Percentiles rank a stretch among this genome's conserved stretches.
These are phyloP conservation scores for Gnomoniopsis sp. DNA, from an alignment of 2,329 filamentous ascomycete genomes.

Conservation along the genomic window DNA sequence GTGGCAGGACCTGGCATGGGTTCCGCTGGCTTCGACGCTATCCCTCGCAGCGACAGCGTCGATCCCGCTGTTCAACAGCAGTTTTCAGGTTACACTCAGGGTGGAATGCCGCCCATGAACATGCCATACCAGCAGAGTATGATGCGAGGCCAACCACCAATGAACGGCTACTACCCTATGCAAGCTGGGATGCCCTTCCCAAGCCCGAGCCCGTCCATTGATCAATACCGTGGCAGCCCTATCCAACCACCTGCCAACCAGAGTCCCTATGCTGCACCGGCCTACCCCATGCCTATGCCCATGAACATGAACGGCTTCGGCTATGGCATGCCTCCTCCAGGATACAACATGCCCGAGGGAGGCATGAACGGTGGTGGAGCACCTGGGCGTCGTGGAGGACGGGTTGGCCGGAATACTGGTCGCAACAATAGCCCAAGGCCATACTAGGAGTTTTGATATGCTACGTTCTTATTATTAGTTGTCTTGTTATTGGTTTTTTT, in stretches of 20 bases:
- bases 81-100: constrained; percentile 48
- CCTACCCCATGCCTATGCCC: constrained; percentile 42
- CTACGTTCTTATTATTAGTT: not conserved
- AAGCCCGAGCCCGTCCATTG: constrained; percentile 44
- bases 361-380: constrained; percentile 12
- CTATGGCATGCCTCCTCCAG: constrained; percentile 30
- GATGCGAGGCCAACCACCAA: constrained; percentile 51
- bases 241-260: constrained; percentile 44
- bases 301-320: constrained; percentile 39
- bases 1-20: constrained; percentile 30
- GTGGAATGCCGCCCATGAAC: constrained; percentile 46
- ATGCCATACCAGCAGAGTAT: constrained; percentile 59
- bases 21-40: constrained; percentile 45
- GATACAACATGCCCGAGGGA: constrained; percentile 15
- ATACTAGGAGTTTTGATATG: constrained; percentile 4
- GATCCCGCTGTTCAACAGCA: constrained; percentile 45
- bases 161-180: constrained; percentile 58
- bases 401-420: constrained; percentile 12
- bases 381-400: constrained; percentile 16
- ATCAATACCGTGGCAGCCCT: constrained; percentile 55
- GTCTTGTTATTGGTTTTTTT: no score
- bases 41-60: constrained; percentile 49
- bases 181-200: constrained; percentile 54
- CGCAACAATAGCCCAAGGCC: constrained; percentile 18
- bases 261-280: constrained; percentile 46